Conservation (phyloP, 768 basidiomycete genomes). For the Mycena sanguinolenta region DNA sequence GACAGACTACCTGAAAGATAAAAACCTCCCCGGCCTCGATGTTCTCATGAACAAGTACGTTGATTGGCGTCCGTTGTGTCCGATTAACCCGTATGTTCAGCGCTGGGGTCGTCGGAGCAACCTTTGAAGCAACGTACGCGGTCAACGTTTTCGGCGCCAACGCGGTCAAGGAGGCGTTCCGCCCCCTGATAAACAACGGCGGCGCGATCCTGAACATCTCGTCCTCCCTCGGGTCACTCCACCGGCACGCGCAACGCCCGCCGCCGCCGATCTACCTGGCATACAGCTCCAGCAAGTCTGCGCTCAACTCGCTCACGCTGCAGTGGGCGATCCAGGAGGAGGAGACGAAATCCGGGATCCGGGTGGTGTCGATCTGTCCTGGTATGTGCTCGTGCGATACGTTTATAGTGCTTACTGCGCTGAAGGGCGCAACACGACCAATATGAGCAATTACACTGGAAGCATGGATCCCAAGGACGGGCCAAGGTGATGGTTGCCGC, state of each 20-base stretch:
- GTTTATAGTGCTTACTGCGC: too few species aligned
- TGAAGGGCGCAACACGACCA: conserved; percentile 24
- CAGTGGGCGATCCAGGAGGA: conserved; percentile 30
- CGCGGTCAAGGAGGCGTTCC: conserved; percentile 18
- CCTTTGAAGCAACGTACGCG: conserved; percentile 8
- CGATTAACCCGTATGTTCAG: background rate
- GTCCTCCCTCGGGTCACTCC: conserved; percentile 11
- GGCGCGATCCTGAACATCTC: conserved; percentile 33
- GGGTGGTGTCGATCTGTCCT: conserved; percentile 16
- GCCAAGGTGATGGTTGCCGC: conserved; percentile 18
- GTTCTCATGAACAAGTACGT: conserved; percentile 29
- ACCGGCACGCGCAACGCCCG: background rate
- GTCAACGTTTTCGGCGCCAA: conserved; percentile 31
- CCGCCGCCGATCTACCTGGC: background rate
- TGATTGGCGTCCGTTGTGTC: too few species aligned
- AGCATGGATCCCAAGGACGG: conserved; percentile 14
- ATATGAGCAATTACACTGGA: conserved; percentile 8
- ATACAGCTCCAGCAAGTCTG: conserved; percentile 29
- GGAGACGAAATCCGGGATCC: conserved; percentile 8
- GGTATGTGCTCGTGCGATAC: too few species aligned
- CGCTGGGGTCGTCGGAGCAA: background rate
- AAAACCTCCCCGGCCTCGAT: conserved; percentile 12
- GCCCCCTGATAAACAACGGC: conserved; percentile 17
- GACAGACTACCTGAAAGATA: background rate
- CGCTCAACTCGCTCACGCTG: conserved; percentile 28